Evolutionary conservation across 805 yeast species (phyloP).

Genomic region (Starmerella apicola): DNA sequence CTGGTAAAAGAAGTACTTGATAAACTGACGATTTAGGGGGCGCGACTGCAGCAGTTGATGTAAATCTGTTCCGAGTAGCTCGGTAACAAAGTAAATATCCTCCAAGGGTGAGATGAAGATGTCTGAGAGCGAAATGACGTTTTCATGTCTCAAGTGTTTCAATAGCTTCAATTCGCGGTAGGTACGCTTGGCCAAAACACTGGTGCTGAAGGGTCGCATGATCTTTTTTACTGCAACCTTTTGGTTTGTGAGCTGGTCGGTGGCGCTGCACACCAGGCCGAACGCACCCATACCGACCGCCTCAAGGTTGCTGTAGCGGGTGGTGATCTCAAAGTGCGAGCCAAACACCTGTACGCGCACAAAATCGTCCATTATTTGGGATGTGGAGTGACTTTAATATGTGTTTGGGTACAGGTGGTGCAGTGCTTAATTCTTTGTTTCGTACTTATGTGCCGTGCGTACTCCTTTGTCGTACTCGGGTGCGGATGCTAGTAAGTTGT

Average conservation of each 20-base stretch:
- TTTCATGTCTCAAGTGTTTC: constrained; percentile 89
- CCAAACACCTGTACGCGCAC: constrained; percentile 23
- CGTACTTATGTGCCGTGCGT: too few relatives aligned
- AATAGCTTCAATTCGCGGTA: constrained; percentile 88
- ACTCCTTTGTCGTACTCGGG: too few relatives aligned
- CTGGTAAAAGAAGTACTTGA: constrained; percentile 92
- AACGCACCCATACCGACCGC: constrained; percentile 99
- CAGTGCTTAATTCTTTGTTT: too few relatives aligned
- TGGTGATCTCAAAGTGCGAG: constrained; percentile 23
- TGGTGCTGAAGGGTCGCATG: constrained; percentile 92
- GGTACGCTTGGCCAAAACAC: constrained; percentile 91
- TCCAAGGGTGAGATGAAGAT: constrained; percentile 89
- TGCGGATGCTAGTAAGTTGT: too few relatives aligned
- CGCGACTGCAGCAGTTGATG: constrained; percentile 83
- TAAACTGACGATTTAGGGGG: constrained; percentile 90
- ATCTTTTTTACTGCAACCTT: constrained; percentile 95
- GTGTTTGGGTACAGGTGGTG: too few relatives aligned
- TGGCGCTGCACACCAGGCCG: constrained; percentile 94
- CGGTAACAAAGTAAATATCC: constrained; percentile 92
- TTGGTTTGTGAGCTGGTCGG: constrained; percentile 78
- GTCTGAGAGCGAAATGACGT: constrained; percentile 82
- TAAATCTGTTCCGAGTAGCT: constrained; percentile 90
- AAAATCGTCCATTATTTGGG: constrained; percentile 20
- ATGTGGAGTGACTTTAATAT: too few relatives aligned
- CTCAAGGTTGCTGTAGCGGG: constrained; percentile 65